phyloP scores from a whole-genome alignment of 2,329 filamentous ascomycete genomes.

The Phialophora macrospora region DNA sequence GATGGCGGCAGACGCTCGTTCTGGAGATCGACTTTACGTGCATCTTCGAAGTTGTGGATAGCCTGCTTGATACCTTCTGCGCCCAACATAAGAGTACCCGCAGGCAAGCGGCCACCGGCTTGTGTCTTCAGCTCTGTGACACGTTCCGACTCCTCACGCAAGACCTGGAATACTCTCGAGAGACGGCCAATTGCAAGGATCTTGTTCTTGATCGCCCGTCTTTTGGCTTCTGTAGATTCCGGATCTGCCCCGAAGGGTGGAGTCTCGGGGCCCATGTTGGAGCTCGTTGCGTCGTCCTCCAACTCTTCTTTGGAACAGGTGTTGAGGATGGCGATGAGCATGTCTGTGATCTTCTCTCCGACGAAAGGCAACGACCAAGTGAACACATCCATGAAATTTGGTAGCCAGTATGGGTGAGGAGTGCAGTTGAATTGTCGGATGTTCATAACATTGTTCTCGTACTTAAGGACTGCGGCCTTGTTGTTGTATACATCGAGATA shows the following conservation, averaged over 20 bases:
- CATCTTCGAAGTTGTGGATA: conserved; percentile 95
- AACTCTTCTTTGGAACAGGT: conserved; percentile 99
- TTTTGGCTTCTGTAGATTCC: conserved; percentile 90
- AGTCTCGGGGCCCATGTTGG: conserved; percentile 72
- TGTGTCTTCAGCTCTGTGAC: conserved; percentile 98
- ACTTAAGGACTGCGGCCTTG: conserved; percentile 97
- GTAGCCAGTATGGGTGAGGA: conserved; percentile 97
- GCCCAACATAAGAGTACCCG: conserved; percentile 95
- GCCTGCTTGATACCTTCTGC: conserved; percentile 99
- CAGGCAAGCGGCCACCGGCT: conserved; percentile 86
- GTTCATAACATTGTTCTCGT: conserved; percentile 99
- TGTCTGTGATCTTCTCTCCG: conserved; percentile 98
- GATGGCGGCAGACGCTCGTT: conserved; percentile 93
- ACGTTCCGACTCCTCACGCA: conserved; percentile 94
- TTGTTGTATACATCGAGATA: conserved; percentile 99
- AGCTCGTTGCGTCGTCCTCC: conserved; percentile 80
- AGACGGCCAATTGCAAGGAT: conserved; percentile 95
- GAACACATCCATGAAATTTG: conserved; percentile 99
- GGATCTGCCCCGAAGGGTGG: conserved; percentile 73
- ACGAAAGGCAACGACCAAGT: conserved; percentile 99
- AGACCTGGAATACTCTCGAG: conserved; percentile 96
- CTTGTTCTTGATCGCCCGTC: conserved; percentile 99
- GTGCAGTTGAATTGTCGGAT: conserved; percentile 99
- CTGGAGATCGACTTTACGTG: conserved; percentile 92
- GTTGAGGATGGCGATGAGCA: conserved; percentile 98